Percentiles rank a stretch among this genome's conserved stretches.
phyloP scores from a whole-genome alignment of 192 early-diverging fungal species.

The Coemansia sp. region DNA sequence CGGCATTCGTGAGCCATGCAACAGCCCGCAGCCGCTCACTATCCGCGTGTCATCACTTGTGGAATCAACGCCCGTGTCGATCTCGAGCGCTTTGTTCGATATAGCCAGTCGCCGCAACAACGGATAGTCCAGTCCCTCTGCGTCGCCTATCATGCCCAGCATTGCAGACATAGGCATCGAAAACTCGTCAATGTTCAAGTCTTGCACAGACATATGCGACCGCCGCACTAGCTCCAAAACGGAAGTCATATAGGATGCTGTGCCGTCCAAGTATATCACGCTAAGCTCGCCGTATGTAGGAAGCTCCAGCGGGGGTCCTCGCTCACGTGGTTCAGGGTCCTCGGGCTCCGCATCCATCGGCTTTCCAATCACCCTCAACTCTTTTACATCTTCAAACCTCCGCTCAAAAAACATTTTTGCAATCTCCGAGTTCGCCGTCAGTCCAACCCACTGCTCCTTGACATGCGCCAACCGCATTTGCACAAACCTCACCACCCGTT shows the following conservation, averaged over 20 bases:
- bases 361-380: constrained; percentile 31
- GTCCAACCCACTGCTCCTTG: constrained; percentile 22
- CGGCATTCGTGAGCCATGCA: constrained; percentile 16
- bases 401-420: constrained; percentile 1
- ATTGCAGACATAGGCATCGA: neutral
- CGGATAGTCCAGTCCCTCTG: constrained; percentile 4
- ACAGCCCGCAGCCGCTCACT: neutral
- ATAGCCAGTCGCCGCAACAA: constrained; percentile 17
- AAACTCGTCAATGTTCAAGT: constrained; percentile 26
- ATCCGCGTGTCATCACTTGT: neutral
- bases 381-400: neutral
- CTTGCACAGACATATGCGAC: constrained; percentile 10
- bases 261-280: constrained; percentile 21
- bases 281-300: constrained; percentile 8
- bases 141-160: constrained; percentile 5
- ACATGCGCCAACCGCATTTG: constrained; percentile 3
- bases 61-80: too few relatives aligned
- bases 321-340: too few relatives aligned
- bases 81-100: too few relatives aligned
- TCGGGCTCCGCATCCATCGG: neutral
- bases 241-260: neutral
- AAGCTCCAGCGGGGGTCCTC: neutral
- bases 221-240: constrained; percentile 9
- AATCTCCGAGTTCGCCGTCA: neutral
- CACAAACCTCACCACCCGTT: constrained; percentile 9